Evolutionary conservation across 768 basidiomycete species (phyloP), one percentile per base, ranked within the genome.

Genomic region (Imleria badia): DNA sequence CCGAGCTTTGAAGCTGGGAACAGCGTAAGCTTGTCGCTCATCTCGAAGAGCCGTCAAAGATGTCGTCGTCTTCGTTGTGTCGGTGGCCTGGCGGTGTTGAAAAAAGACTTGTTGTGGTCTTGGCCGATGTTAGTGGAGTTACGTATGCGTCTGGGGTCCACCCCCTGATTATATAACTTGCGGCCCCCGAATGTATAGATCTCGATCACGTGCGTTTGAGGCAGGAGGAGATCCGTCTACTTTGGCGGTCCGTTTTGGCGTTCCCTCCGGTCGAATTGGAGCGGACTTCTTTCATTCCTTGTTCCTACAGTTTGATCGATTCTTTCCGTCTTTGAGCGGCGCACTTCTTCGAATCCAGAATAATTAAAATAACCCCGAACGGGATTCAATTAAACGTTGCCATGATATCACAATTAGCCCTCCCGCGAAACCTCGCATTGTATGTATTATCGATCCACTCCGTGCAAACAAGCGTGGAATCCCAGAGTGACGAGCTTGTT

Each of bases 1-100:
- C 96, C 94, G 31, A 97, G 84, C 75, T 87, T 87, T 15, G 86
- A 83, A 11, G 86, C 76, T 13, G 87, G 75, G 63, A 76, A 82
- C 34, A 71, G 59, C 48, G 20, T 56, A 14, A 19, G n/a, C n/a
- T 44, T 52, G 54, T 67, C 69, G 60, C 34, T 59, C 69, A 71
- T 71, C 45, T 59, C 51, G 19, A 58, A 47, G 59, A 36, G 54
- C 61, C 60, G 61, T 61, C 22, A 22, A 8, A 2, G 49, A 31
- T 44, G 12, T 55, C 34, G 35, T 48, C 14, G 38, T 56, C 33
- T 33, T 67, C 45, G 58, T 46, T 4, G 42, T 19, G 47, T 41
- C 38, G 30, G 38, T 43, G 48, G 45, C 12, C 33, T 54, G 36
- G 40, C 57, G 47, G 56, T 31, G 58, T 40, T 42, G 61, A 63